These are phyloP conservation scores for Aureobasidium melanogenum DNA, from an alignment of 2,329 filamentous ascomycete species.

Conservation along the genomic window DNA sequence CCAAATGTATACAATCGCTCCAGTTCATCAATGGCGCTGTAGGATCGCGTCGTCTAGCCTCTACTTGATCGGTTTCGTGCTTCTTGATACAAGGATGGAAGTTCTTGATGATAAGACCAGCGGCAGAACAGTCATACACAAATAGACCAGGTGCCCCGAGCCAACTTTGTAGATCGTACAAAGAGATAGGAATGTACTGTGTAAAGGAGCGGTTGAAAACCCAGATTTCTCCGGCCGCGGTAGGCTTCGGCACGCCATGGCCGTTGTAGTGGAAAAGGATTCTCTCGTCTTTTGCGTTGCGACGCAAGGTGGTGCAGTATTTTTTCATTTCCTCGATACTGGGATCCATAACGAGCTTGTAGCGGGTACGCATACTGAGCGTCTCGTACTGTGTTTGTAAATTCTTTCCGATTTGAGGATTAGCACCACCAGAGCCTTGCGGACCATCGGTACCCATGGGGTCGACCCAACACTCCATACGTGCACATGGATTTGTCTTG, in stretches of 20 bases:
- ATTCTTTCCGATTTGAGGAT: conserved; percentile 88
- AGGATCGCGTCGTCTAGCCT: conserved; percentile 66
- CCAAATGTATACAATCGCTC: conserved; percentile 82
- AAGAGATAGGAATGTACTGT: conserved; percentile 92
- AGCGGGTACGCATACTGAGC: conserved; percentile 86
- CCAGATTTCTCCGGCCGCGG: conserved; percentile 94
- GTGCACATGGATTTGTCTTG: conserved; percentile 87
- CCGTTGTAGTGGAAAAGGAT: conserved; percentile 99
- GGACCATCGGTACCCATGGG: conserved; percentile 66
- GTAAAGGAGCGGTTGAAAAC: conserved; percentile 99
- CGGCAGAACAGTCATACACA: conserved; percentile 96
- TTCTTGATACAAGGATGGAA: conserved; percentile 93
- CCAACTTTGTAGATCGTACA: conserved; percentile 94
- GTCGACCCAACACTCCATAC: conserved; percentile 94
- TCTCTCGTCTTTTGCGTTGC: conserved; percentile 91
- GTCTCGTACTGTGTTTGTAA: conserved; percentile 96
- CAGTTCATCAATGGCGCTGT: conserved; percentile 46
- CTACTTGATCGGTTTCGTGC: conserved; percentile 80
- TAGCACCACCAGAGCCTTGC: conserved; percentile 41
- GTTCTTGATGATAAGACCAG: conserved; percentile 89
- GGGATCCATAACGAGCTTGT: conserved; percentile 93
- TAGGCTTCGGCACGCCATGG: conserved; percentile 92
- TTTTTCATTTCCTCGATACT: conserved; percentile 97
- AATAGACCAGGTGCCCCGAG: conserved; percentile 91
- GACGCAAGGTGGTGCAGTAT: conserved; percentile 80